Conservation (phyloP, 2,329 filamentous ascomycete genomes). For the Colletotrichum siamense region DNA sequence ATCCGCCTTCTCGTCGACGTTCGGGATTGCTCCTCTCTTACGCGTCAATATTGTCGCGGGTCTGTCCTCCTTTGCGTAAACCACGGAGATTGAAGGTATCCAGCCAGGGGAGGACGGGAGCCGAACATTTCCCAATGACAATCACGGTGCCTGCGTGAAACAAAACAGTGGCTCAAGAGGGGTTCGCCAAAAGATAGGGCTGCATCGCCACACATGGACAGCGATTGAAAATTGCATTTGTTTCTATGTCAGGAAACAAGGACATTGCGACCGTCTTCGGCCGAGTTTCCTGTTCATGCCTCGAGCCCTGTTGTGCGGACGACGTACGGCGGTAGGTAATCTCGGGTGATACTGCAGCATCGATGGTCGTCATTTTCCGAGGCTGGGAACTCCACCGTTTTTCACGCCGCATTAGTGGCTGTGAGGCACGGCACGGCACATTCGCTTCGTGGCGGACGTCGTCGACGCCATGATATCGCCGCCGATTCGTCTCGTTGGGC, state of each 20-base stretch:
- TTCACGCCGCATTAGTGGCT: background rate
- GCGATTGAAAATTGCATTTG: background rate
- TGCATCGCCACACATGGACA: slow-evolving; percentile 25
- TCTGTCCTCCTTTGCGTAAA: background rate
- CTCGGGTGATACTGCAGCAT: slow-evolving; percentile 22
- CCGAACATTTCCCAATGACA: background rate
- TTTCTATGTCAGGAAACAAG: slow-evolving; percentile 6
- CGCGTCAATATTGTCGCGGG: background rate
- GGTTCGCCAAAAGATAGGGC: slow-evolving; percentile 25
- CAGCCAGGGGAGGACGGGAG: background rate
- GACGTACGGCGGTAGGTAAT: slow-evolving; percentile 26
- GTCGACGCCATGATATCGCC: background rate
- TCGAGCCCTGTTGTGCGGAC: background rate
- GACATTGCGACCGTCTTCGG: background rate
- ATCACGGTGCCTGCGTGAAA: background rate
- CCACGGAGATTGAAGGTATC: slow-evolving; percentile 4
- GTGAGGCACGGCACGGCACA: background rate
- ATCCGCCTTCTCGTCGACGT: background rate
- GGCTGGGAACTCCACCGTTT: background rate
- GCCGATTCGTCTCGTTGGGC: background rate
- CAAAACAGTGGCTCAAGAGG: background rate
- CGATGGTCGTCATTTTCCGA: background rate
- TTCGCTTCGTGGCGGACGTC: background rate
- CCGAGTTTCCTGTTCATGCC: background rate
- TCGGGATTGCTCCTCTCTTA: background rate